These are phyloP conservation scores for Trametopsis cervina DNA, from an alignment of 768 basidiomycete genomes.

Conservation along the genomic window DNA sequence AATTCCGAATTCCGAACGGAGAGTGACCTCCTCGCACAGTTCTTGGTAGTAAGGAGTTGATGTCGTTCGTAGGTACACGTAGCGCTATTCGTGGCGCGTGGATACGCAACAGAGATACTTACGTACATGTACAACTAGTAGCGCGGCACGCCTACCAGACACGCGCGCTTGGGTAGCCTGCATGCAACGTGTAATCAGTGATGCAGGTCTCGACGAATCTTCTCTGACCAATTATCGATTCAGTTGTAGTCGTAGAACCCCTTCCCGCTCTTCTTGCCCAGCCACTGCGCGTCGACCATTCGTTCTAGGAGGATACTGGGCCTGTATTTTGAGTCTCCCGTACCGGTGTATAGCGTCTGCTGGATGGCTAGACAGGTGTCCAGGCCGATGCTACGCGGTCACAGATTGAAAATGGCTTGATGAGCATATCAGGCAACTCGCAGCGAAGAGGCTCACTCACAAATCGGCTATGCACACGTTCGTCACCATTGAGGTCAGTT, in stretches of 20 bases:
- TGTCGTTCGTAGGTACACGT: background rate
- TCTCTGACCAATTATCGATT: background rate
- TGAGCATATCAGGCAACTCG: background rate
- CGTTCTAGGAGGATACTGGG: conserved; percentile 84
- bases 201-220: background rate
- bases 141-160: too few species aligned
- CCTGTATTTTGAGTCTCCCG: conserved; percentile 91
- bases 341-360: conserved; percentile 81
- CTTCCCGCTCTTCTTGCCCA: conserved; percentile 87
- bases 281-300: conserved; percentile 96
- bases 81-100: background rate
- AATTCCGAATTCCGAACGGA: background rate
- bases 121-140: conserved; percentile 4
- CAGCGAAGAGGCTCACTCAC: conserved; percentile 19
- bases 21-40: too few species aligned
- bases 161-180: background rate
- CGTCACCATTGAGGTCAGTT: conserved; percentile 9
- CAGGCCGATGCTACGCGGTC: conserved; percentile 72
- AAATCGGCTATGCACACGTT: conserved; percentile 28
- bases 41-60: too few species aligned
- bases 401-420: background rate
- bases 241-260: conserved; percentile 85
- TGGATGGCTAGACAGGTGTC: conserved; percentile 96
- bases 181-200: background rate
- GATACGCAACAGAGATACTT: background rate